Conservation (phyloP, 345 rosid species). For the Carallia brachiata region DNA sequence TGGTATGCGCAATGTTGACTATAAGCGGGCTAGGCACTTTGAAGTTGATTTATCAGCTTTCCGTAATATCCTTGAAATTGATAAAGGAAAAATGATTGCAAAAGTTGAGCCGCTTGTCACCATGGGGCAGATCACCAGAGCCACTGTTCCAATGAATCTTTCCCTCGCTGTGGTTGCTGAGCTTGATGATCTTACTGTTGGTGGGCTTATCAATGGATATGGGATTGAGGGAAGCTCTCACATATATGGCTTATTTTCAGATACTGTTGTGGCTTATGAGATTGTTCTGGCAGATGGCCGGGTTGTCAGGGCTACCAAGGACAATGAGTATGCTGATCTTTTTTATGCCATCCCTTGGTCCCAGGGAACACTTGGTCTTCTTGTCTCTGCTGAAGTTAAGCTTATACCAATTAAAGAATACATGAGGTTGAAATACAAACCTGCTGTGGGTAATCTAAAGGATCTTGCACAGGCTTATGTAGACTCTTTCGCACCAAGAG, state of each 20-base stretch:
- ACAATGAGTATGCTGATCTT: slow-evolving; percentile 87
- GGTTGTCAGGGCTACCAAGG: slow-evolving; percentile 90
- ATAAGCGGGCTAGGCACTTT: slow-evolving; percentile 90
- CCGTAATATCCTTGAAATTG: slow-evolving; percentile 75
- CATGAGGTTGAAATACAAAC: slow-evolving; percentile 91
- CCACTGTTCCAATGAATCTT: slow-evolving; percentile 84
- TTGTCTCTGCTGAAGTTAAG: slow-evolving; percentile 88
- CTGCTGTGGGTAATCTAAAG: slow-evolving; percentile 64
- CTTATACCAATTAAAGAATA: slow-evolving; percentile 87
- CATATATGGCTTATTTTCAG: slow-evolving; percentile 89
- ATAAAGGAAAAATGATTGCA: slow-evolving; percentile 87
- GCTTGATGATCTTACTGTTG: slow-evolving; percentile 98
- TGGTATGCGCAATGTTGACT: slow-evolving; percentile 99
- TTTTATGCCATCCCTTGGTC: slow-evolving; percentile 97
- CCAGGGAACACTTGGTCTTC: slow-evolving; percentile 96
- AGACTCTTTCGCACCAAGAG: slow-evolving; percentile 90
- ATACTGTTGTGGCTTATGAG: slow-evolving; percentile 95
- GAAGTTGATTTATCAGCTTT: slow-evolving; percentile 92
- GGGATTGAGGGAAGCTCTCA: slow-evolving; percentile 99
- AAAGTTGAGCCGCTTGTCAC: slow-evolving; percentile 95
- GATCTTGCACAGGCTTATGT: slow-evolving; percentile 78
- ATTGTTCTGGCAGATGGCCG: slow-evolving; percentile 81
- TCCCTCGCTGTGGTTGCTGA: slow-evolving; percentile 98
- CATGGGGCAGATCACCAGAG: slow-evolving; percentile 96
- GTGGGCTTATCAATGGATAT: slow-evolving; percentile 97